Evolutionary conservation across 2,329 filamentous ascomycete genomes (phyloP).

Genomic region (Calonectria pteridis): DNA sequence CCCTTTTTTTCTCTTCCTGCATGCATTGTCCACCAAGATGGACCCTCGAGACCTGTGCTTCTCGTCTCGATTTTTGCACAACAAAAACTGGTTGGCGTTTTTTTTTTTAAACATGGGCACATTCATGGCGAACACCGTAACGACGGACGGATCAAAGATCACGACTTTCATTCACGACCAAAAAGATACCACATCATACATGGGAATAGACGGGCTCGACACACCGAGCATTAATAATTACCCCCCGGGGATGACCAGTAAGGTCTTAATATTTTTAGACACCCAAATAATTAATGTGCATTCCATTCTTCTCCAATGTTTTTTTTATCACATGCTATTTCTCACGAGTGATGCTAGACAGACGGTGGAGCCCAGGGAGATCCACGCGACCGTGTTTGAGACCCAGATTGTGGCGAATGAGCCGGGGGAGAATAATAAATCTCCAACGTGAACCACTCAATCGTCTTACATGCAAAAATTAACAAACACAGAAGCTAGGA

Average conservation of each 20-base stretch:
- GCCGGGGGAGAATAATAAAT: too few species aligned
- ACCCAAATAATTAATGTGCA: conserved; percentile 16
- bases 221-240: neutral
- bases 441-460: neutral
- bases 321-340: neutral
- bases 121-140: conserved; percentile 41
- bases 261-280: conserved; percentile 6
- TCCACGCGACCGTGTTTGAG: neutral
- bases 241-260: neutral
- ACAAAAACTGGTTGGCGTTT: conserved; percentile 36
- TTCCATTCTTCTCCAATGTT: neutral
- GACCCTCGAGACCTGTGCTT: neutral
- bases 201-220: neutral
- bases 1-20: neutral
- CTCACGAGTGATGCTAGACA: neutral
- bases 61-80: conserved; percentile 20
- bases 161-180: conserved; percentile 39
- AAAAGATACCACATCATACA: conserved; percentile 13
- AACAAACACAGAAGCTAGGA: neutral
- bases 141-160: conserved; percentile 42
- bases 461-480: neutral
- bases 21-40: neutral
- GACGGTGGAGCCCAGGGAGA: neutral
- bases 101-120: conserved; percentile 20
- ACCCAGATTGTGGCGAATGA: neutral